Evolutionary conservation across 2,329 filamentous ascomycete genomes (phyloP).

Genomic region (Fusarium transvaalense): DNA sequence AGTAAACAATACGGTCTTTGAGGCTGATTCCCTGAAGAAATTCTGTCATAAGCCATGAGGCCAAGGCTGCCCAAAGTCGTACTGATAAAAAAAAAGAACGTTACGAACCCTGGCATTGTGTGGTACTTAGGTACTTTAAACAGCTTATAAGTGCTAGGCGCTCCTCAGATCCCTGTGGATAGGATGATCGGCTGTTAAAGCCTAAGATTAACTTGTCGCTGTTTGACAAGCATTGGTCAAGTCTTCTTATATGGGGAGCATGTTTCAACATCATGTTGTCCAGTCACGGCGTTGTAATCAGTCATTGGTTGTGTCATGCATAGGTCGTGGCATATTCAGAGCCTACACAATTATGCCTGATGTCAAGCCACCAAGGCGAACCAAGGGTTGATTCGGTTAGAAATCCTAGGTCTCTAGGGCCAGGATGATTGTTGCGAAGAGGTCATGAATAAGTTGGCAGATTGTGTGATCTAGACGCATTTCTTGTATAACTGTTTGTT

Average conservation of each 20-base stretch:
- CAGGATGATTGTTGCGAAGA: background rate
- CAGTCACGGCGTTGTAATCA: conserved; percentile 7
- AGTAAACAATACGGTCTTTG: background rate
- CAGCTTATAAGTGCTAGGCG: no score
- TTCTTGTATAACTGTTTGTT: background rate
- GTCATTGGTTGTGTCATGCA: conserved; percentile 23
- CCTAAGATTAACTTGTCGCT: background rate
- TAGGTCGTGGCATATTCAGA: conserved; percentile 28
- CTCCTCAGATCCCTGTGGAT: background rate
- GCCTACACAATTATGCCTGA: conserved; percentile 17
- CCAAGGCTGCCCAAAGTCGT: background rate
- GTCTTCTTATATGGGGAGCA: conserved; percentile 4
- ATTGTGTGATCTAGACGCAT: background rate
- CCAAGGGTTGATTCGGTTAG: background rate
- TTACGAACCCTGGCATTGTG: background rate
- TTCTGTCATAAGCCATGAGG: background rate
- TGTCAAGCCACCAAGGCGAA: conserved; percentile 5
- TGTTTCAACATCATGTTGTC: conserved; percentile 6
- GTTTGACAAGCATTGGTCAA: conserved; percentile 20
- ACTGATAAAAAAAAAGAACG: background rate
- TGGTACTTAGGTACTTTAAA: background rate
- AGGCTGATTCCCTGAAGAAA: background rate
- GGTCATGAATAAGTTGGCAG: background rate
- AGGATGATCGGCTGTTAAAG: conserved; percentile 6
- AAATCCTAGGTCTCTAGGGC: background rate